These are phyloP conservation scores for Penicillium corylophilum DNA, from an alignment of 2,329 filamentous ascomycete species.

Conservation along the genomic window DNA sequence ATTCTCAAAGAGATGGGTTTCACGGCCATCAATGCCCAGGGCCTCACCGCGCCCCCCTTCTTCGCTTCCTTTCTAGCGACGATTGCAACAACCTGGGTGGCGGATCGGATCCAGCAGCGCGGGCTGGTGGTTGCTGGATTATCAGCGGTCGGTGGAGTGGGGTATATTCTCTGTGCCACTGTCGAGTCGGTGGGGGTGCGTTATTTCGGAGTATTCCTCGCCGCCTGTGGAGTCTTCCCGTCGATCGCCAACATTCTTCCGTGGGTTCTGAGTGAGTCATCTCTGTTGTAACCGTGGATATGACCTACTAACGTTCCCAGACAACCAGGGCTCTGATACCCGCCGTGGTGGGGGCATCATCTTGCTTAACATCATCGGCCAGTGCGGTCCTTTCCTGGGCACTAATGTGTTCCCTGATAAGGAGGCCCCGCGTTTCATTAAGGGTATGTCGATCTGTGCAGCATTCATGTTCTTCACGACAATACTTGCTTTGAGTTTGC, in stretches of 20 bases:
- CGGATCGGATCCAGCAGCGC: slow-evolving; percentile 65
- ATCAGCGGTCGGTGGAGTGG: slow-evolving; percentile 58
- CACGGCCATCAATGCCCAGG: slow-evolving; percentile 65
- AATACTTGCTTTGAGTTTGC: slow-evolving; percentile 53
- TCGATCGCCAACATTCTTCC: slow-evolving; percentile 70
- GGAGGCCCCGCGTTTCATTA: slow-evolving; percentile 50
- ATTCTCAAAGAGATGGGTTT: slow-evolving; percentile 68
- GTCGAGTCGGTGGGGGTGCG: slow-evolving; percentile 50
- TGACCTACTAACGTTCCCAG: slow-evolving; percentile 28
- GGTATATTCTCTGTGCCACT: slow-evolving; percentile 65
- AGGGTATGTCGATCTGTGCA: slow-evolving; percentile 61
- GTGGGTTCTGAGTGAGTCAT: slow-evolving; percentile 57
- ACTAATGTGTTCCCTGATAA: slow-evolving; percentile 61
- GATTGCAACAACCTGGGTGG: slow-evolving; percentile 60
- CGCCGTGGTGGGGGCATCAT: slow-evolving; percentile 66
- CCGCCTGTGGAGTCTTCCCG: slow-evolving; percentile 64
- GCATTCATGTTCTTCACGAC: slow-evolving; percentile 62
- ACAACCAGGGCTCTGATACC: slow-evolving; percentile 69
- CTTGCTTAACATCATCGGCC: slow-evolving; percentile 67
- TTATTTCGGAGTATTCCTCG: slow-evolving; percentile 56
- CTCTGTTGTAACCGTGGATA: not conserved
- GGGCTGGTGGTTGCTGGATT: slow-evolving; percentile 59
- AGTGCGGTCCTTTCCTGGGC: slow-evolving; percentile 62
- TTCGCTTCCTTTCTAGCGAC: slow-evolving; percentile 65
- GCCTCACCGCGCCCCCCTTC: slow-evolving; percentile 69